Evolutionary conservation across 257 asterid species (phyloP).

Genomic region (Solanum pennellii): DNA sequence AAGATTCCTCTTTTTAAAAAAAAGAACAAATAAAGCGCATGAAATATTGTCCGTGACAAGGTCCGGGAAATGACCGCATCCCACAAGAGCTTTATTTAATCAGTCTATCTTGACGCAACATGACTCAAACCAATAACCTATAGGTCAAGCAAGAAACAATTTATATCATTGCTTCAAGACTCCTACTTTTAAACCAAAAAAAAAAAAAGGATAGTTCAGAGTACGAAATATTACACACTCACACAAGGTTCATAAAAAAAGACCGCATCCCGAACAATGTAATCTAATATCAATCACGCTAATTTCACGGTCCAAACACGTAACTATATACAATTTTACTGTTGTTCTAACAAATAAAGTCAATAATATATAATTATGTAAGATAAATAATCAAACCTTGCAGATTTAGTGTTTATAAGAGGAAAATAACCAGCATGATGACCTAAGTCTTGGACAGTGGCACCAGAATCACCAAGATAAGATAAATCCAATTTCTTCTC

Average conservation of each 20-base stretch:
- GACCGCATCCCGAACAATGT: background rate
- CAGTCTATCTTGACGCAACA: background rate
- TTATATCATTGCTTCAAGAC: too few species aligned
- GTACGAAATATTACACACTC: background rate
- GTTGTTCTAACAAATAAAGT: background rate
- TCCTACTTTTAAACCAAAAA: too few species aligned
- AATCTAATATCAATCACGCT: background rate
- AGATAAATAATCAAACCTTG: conserved; percentile 29
- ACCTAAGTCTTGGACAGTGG: conserved; percentile 33
- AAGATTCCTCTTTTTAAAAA: background rate
- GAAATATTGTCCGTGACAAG: background rate
- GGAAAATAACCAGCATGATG: conserved; percentile 69
- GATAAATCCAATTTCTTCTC: conserved; percentile 48
- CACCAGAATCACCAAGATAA: conserved; percentile 10
- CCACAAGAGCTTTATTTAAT: background rate
- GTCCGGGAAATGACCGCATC: background rate
- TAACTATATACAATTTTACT: background rate
- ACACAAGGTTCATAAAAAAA: background rate
- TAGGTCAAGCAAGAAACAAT: too few species aligned
- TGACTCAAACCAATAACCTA: too few species aligned
- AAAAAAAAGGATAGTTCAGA: background rate
- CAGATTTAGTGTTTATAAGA: conserved; percentile 38
- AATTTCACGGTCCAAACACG: rapidly evolving
- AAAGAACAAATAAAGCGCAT: background rate
- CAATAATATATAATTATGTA: background rate